Percentiles rank a stretch among this genome's conserved stretches.
Evolutionary conservation across 2,329 filamentous ascomycete genomes (phyloP).

Genomic region (Cercospora berteroae): DNA sequence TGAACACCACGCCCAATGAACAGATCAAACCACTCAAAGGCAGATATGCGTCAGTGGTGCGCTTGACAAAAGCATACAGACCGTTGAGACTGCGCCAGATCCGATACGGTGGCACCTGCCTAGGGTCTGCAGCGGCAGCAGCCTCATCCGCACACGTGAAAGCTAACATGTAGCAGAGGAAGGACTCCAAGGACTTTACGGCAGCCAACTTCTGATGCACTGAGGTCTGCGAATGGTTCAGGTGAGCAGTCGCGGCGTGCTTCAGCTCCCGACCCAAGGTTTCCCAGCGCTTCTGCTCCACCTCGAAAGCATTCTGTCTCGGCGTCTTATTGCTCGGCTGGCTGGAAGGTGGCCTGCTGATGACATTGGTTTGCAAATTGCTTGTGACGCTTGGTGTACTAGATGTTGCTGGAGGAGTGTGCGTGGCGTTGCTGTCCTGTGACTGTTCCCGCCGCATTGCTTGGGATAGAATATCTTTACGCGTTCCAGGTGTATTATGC

Average conservation of each 20-base stretch:
- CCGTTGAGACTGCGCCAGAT: conserved; percentile 32
- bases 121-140: conserved; percentile 27
- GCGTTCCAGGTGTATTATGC: conserved; percentile 29
- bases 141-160: conserved; percentile 37
- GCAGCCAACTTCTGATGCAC: conserved; percentile 35
- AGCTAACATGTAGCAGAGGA: conserved; percentile 41
- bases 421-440: conserved; percentile 26
- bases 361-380: conserved; percentile 20
- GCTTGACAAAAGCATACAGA: conserved; percentile 33
- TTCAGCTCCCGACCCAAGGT: conserved; percentile 48
- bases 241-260: conserved; percentile 44
- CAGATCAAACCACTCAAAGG: conserved; percentile 44
- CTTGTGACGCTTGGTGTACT: conserved; percentile 26
- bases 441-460: conserved; percentile 30
- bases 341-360: conserved; percentile 24
- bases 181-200: conserved; percentile 46
- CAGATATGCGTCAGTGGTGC: conserved; percentile 27
- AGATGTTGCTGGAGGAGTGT: conserved; percentile 29
- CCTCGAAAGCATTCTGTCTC: conserved; percentile 40
- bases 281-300: conserved; percentile 43
- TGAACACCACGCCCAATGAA: conserved; percentile 43
- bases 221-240: conserved; percentile 14
- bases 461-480: conserved; percentile 31
- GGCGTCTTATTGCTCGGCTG: conserved; percentile 29
- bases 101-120: conserved; percentile 23